phyloP scores from a whole-genome alignment of 306 rosid species.

The Lathyrus sativus region DNA sequence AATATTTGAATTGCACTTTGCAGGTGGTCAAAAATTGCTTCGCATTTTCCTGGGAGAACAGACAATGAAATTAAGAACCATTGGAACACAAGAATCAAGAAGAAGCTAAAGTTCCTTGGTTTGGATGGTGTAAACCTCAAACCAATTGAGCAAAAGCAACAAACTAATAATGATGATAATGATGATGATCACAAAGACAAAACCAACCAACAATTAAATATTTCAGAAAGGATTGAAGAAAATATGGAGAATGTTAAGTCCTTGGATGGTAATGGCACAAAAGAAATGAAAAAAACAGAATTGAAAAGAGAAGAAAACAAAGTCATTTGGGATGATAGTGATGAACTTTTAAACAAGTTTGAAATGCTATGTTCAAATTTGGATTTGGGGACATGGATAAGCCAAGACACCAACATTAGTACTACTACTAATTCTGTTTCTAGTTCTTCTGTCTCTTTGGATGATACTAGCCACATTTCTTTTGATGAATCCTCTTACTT shows the following conservation, averaged over 20 bases:
- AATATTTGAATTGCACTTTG: neutral
- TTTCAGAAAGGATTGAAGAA: conserved; percentile 35
- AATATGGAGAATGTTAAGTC: conserved; percentile 30
- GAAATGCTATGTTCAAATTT: conserved; percentile 50
- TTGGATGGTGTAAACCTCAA: conserved; percentile 64
- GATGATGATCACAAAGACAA: conserved; percentile 39
- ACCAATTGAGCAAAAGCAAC: conserved; percentile 44
- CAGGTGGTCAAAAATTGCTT: conserved; percentile 98
- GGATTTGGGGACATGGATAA: conserved; percentile 57
- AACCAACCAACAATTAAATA: conserved; percentile 5
- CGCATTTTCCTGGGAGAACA: conserved; percentile 91
- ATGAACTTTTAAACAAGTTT: conserved; percentile 44
- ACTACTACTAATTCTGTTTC: conserved; percentile 46
- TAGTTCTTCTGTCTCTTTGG: conserved; percentile 59
- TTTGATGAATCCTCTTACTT: conserved; percentile 50
- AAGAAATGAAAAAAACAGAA: conserved; percentile 6
- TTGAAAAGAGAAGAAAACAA: conserved; percentile 38
- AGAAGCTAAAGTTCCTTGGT: conserved; percentile 75
- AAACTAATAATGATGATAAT: neutral
- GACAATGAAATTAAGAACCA: conserved; percentile 98
- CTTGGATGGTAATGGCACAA: conserved; percentile 6
- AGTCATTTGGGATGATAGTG: conserved; percentile 39
- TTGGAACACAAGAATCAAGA: conserved; percentile 93
- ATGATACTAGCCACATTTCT: conserved; percentile 55
- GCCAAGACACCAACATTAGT: conserved; percentile 49